phyloP scores from a whole-genome alignment of 805 yeast genomes.

The Ogataea minuta region DNA sequence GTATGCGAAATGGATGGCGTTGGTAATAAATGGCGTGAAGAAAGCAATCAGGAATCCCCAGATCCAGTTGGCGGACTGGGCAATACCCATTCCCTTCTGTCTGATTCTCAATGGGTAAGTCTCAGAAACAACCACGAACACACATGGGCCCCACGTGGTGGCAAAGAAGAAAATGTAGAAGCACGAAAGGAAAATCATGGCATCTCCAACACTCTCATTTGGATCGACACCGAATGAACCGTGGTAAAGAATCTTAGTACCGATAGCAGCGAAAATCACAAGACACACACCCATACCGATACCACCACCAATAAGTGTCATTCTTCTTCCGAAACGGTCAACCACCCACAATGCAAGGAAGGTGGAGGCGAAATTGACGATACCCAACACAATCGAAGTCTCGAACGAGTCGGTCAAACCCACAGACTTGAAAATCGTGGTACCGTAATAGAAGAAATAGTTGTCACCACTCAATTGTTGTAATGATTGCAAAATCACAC shows the following conservation, averaged over 20 bases:
- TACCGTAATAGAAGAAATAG: constrained; percentile 66
- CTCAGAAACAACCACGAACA: constrained; percentile 65
- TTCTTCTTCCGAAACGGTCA: constrained; percentile 54
- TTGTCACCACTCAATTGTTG: constrained; percentile 66
- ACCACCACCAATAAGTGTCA: constrained; percentile 49
- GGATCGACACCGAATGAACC: constrained; percentile 40
- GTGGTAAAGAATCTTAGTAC: constrained; percentile 46
- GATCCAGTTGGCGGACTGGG: constrained; percentile 65
- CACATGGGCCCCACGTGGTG: constrained; percentile 73
- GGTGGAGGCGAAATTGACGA: constrained; percentile 56
- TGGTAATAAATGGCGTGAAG: constrained; percentile 56
- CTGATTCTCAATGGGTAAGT: constrained; percentile 66
- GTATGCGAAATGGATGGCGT: constrained; percentile 53
- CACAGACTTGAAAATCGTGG: constrained; percentile 57
- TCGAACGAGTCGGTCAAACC: constrained; percentile 55
- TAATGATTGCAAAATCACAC: constrained; percentile 56
- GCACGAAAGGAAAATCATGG: constrained; percentile 65
- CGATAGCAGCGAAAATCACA: constrained; percentile 59
- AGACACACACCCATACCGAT: constrained; percentile 54
- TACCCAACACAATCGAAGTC: constrained; percentile 59
- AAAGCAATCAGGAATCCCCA: constrained; percentile 58
- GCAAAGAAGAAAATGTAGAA: constrained; percentile 67
- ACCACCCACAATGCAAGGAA: constrained; percentile 50
- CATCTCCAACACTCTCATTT: constrained; percentile 53
- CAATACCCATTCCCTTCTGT: constrained; percentile 61